A percentile compares a stretch with the other conserved stretches of the same genome.
Conservation (phyloP, 352 stramenopile genomes). For the Phytopythium ostracodes region DNA sequence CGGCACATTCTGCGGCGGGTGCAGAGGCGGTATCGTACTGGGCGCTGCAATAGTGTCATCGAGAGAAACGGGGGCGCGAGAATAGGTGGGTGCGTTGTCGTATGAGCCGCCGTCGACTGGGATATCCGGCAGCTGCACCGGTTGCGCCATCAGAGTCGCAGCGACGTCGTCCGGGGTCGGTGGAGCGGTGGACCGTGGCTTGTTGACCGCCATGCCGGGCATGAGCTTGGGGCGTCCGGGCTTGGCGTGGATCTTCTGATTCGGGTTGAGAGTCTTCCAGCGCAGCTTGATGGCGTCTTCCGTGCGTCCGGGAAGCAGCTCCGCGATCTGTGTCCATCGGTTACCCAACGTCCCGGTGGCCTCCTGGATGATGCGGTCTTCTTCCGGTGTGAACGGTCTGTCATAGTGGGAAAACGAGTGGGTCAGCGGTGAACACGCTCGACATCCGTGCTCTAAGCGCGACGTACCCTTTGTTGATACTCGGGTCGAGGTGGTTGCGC, state of each 20-base stretch:
- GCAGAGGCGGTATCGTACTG: slow-evolving; percentile 13
- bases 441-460: not conserved
- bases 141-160: slow-evolving; percentile 33
- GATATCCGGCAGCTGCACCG: slow-evolving; percentile 18
- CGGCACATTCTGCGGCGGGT: slow-evolving; percentile 10
- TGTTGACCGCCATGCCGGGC: slow-evolving; percentile 46
- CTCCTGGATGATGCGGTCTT: slow-evolving; percentile 93
- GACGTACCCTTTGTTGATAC: slow-evolving; percentile 81
- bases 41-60: slow-evolving; percentile 16
- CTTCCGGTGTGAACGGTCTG: slow-evolving; percentile 82
- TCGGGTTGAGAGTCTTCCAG: slow-evolving; percentile 73
- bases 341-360: slow-evolving; percentile 91
- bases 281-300: slow-evolving; percentile 88
- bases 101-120: slow-evolving; percentile 4
- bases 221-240: slow-evolving; percentile 58
- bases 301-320: slow-evolving; percentile 76
- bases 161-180: slow-evolving; percentile 57
- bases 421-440: slow-evolving; percentile 7
- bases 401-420: not conserved
- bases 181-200: slow-evolving; percentile 32
- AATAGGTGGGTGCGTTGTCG: slow-evolving; percentile 8
- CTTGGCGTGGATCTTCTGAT: slow-evolving; percentile 52
- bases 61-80: slow-evolving; percentile 7
- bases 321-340: slow-evolving; percentile 93
- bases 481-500: slow-evolving; percentile 95